Base-by-base conservation (phyloP, 1,284 basidiomycete species). In the Psilocybe mexicana region DNA sequence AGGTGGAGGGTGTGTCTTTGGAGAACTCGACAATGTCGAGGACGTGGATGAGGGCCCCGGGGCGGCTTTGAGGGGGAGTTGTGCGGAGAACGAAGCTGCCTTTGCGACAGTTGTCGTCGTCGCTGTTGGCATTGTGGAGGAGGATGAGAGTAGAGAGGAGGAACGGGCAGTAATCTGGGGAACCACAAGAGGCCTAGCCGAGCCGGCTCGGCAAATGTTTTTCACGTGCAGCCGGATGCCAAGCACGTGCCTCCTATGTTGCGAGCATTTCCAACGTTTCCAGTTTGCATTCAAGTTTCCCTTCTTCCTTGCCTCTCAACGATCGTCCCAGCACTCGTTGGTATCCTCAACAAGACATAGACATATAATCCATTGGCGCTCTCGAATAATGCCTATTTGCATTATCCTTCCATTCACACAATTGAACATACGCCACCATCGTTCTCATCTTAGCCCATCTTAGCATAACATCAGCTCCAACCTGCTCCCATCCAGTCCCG, bases 71-170 rank as follows among this genome's bases (percentile, higher is more conserved):
- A 76, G 62, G 1, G 71, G 61, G 18, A 69, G 59, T 47, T 64
- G 63, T 6, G 65, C 43, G 10, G 69, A 61, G 57, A 65, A 62
- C 12, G 58, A 38, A 23, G 57, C 50, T 58, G 60, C 59, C 54
- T 60, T 67, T n/a, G 68, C 69, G 36, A 72, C 52, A 24, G 76
- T 76, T 57, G 61, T 71, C 60, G 76, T 70, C 62, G 77, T 79
- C 65, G 77, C 71, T 45, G 78, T 79, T 46, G 78, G 76, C 77
- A 78, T 78, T 62, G 67, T 61, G 30, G 61, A 25, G 8, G 42
- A 18, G 54, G 43, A 35, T 26, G 36, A 40, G n/a, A 43, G 1
- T 30, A 40, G n/a, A 43, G 1, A 43, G 43, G 24, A 24, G 28
- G 26, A 3, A n/a, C 2, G 23, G n/a, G 8, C 30, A 40, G 36